Percentiles rank a stretch among this genome's conserved stretches.
phyloP scores from a whole-genome alignment of 176 grass and related monocot genomes.

The Carex parvula region DNA sequence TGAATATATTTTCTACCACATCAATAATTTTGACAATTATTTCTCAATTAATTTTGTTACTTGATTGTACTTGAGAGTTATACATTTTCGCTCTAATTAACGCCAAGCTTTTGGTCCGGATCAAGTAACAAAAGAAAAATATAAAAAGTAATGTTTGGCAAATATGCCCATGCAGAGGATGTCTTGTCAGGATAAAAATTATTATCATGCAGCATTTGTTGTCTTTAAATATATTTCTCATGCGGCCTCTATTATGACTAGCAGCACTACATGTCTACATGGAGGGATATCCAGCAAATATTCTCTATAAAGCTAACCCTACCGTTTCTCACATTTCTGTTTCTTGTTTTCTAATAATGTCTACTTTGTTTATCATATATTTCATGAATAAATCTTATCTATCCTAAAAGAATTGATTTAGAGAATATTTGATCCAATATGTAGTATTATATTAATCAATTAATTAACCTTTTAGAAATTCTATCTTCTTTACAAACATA shows the following conservation, averaged over 20 bases:
- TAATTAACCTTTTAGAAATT: not conserved
- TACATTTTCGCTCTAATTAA: not conserved
- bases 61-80: not conserved
- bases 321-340: not conserved
- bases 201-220: not conserved
- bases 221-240: not conserved
- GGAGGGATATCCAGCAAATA: conserved; percentile 20
- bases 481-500: not conserved
- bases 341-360: not conserved
- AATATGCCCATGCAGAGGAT: conserved; percentile 20
- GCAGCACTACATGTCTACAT: conserved; percentile 16
- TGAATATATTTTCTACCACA: no score
- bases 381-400: conserved; percentile 16
- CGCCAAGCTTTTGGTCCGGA: not conserved
- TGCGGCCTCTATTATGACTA: conserved; percentile 17
- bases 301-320: conserved; percentile 12
- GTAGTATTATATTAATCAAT: not conserved
- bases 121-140: not conserved
- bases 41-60: not conserved
- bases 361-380: conserved; percentile 19
- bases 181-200: conserved; percentile 23
- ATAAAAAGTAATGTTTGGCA: not conserved
- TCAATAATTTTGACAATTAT: not conserved
- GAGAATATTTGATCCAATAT: not conserved
- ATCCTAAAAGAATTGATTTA: not conserved